phyloP scores from a whole-genome alignment of 768 basidiomycete genomes.

The Kockovaella imperatae region DNA sequence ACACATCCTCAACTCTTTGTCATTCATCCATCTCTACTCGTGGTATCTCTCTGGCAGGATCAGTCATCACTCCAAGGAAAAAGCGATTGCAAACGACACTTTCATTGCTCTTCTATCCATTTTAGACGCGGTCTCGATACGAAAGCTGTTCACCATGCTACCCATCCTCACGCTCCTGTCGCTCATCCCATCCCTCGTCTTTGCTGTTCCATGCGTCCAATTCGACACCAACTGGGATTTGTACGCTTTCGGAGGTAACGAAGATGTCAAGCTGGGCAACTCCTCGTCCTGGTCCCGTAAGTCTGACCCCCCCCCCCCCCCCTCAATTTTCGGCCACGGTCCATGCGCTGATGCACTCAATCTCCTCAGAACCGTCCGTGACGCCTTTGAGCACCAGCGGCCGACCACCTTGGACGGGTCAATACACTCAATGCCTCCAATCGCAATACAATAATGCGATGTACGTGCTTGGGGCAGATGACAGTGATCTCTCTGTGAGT shows the following conservation, averaged over 20 bases:
- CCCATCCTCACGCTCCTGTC: constrained; percentile 15
- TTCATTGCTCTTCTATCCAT: too few species aligned
- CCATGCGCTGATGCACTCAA: neutral
- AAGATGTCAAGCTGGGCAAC: constrained; percentile 74
- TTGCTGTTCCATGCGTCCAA: constrained; percentile 56
- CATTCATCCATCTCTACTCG: too few species aligned
- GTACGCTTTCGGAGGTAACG: constrained; percentile 72
- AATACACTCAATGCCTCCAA: constrained; percentile 43
- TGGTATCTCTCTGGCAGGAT: too few species aligned
- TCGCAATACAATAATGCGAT: constrained; percentile 71
- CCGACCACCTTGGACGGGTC: constrained; percentile 53
- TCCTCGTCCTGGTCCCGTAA: constrained; percentile 61
- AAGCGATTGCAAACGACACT: too few species aligned
- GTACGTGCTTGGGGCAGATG: constrained; percentile 74
- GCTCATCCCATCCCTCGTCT: constrained; percentile 21
- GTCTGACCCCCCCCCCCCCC: too few species aligned
- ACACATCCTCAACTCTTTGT: too few species aligned
- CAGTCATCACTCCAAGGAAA: too few species aligned
- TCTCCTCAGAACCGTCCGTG: constrained; percentile 49
- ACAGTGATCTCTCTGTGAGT: constrained; percentile 54
- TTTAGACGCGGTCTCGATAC: too few species aligned
- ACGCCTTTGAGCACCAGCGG: constrained; percentile 65
- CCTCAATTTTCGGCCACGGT: too few species aligned
- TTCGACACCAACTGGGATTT: constrained; percentile 79
- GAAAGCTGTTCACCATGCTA: constrained; percentile 19